Evolutionary conservation across 176 grass and related monocot species (phyloP).

Genomic region (Phragmites australis): DNA sequence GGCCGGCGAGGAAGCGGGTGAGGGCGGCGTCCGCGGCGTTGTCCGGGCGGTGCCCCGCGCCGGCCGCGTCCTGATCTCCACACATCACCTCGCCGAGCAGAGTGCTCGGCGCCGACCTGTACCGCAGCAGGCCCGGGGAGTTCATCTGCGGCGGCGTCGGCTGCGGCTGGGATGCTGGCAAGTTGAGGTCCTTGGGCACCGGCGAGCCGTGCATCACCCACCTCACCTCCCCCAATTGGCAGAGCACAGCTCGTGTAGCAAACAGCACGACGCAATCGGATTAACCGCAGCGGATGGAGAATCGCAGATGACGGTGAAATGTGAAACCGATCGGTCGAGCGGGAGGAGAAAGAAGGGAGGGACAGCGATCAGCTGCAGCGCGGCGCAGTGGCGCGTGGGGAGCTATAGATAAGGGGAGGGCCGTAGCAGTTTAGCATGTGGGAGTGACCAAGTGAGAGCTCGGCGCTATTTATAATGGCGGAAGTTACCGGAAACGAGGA

Average conservation of each 20-base stretch:
- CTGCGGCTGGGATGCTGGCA: slow-evolving; percentile 43
- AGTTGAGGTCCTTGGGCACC: slow-evolving; percentile 82
- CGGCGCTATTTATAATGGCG: slow-evolving; percentile 47
- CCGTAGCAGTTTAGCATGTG: slow-evolving; percentile 25
- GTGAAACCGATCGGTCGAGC: neutral
- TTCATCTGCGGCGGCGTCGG: slow-evolving; percentile 61
- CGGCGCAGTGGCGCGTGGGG: neutral
- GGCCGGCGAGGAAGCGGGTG: slow-evolving; percentile 50
- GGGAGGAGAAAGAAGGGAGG: neutral
- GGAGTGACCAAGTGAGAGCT: slow-evolving; percentile 43
- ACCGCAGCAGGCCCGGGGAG: slow-evolving; percentile 69
- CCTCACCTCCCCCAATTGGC: neutral
- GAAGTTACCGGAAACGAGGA: slow-evolving; percentile 36
- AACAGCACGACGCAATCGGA: neutral
- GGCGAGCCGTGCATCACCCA: slow-evolving; percentile 74
- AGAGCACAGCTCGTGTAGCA: neutral
- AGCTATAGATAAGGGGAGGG: slow-evolving; percentile 8
- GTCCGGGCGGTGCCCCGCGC: slow-evolving; percentile 26
- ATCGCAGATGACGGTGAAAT: neutral
- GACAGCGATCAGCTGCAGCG: neutral
- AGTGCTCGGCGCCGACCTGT: slow-evolving; percentile 80
- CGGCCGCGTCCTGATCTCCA: slow-evolving; percentile 42
- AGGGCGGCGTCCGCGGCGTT: slow-evolving; percentile 62
- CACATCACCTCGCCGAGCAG: slow-evolving; percentile 62
- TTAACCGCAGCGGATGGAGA: neutral